Conservation (phyloP, 805 yeast species). For the Yarrowia porcina region DNA sequence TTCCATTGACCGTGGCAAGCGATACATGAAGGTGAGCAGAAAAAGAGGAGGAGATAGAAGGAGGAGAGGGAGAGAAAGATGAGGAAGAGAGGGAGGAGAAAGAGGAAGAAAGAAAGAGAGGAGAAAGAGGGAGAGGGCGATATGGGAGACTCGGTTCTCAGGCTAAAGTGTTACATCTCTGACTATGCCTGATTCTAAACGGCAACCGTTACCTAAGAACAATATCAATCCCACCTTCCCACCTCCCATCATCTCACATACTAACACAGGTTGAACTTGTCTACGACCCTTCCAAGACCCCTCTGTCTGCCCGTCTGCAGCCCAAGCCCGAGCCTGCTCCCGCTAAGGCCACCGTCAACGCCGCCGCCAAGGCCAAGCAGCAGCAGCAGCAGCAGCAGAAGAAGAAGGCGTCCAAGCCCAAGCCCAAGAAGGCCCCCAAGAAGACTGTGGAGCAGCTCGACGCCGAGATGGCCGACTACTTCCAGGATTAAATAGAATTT, state of each 20-base stretch:
- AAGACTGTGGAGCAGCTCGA: slow-evolving; percentile 92
- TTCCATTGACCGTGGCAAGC: slow-evolving; percentile 84
- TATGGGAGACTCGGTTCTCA: no score
- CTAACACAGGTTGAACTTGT: slow-evolving; percentile 59
- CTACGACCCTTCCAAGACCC: slow-evolving; percentile 69
- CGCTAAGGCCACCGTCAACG: slow-evolving; percentile 28
- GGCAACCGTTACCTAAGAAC: no score
- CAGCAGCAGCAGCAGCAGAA: slow-evolving; percentile 29
- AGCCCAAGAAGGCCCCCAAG: slow-evolving; percentile 40
- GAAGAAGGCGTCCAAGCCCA: slow-evolving; percentile 29
- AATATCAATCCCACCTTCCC: no score
- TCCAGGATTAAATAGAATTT: slow-evolving; percentile 22
- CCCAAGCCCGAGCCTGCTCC: slow-evolving; percentile 42
- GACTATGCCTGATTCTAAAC: no score
- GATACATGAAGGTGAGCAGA: slow-evolving; percentile 55
- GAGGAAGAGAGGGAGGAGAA: background rate
- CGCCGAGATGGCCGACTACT: slow-evolving; percentile 92
- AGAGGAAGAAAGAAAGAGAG: no score
- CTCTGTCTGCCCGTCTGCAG: slow-evolving; percentile 65
- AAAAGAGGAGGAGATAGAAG: slow-evolving; percentile 25
- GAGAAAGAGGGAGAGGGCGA: no score
- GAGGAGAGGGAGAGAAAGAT: background rate
- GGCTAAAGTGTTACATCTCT: no score
- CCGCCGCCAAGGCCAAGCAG: slow-evolving; percentile 29
- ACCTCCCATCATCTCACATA: no score